Evolutionary conservation across 352 stramenopile species (phyloP).

Genomic region (Thraustotheca clavata): DNA sequence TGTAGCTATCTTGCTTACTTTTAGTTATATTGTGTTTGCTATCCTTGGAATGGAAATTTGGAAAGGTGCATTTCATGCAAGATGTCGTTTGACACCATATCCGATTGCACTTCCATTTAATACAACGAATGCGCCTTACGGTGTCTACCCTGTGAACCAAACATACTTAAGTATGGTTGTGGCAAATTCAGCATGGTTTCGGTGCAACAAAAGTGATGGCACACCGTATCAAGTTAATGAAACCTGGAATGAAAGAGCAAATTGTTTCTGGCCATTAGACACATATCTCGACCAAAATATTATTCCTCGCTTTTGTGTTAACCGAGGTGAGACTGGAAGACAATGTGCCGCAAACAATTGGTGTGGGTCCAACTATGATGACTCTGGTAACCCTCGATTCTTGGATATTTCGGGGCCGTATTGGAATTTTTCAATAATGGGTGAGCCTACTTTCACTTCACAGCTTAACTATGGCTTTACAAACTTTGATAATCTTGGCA

Average conservation of each 20-base stretch:
- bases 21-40: conserved; percentile 87
- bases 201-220: conserved; percentile 28
- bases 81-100: conserved; percentile 70
- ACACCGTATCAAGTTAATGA: no score
- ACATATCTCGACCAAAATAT: conserved; percentile 54
- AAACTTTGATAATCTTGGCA: conserved; percentile 87
- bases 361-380: conserved; percentile 66
- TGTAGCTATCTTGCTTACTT: conserved; percentile 81
- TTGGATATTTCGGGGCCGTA: conserved; percentile 29
- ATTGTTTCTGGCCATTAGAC: conserved; percentile 92
- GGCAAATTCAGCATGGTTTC: conserved; percentile 28
- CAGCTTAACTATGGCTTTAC: conserved; percentile 86
- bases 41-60: conserved; percentile 89
- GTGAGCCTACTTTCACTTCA: conserved; percentile 18
- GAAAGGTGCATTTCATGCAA: conserved; percentile 60
- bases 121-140: not conserved
- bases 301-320: no score
- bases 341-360: conserved; percentile 30
- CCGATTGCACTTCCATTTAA: conserved; percentile 48
- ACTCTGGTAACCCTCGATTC: conserved; percentile 61
- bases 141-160: conserved; percentile 27
- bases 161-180: conserved; percentile 40
- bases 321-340: no score
- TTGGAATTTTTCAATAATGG: conserved; percentile 33
- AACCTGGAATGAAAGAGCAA: conserved; percentile 24